These are phyloP conservation scores for Fusarium sp. DNA, from an alignment of 2,329 filamentous ascomycete genomes.

Conservation along the genomic window DNA sequence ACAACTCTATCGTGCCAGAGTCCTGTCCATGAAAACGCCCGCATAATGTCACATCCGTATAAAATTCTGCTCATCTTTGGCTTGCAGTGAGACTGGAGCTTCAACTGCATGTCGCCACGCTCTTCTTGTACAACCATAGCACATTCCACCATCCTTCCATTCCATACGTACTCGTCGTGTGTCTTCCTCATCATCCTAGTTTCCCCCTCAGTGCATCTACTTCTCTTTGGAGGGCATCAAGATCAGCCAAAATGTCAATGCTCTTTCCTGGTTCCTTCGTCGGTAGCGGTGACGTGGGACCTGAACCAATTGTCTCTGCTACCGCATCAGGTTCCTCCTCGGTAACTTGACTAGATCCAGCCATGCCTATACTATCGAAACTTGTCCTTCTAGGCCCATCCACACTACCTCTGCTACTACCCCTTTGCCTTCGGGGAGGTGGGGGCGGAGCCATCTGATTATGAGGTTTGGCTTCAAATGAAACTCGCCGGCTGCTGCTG, in stretches of 20 bases:
- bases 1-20: conserved; percentile 40
- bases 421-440: conserved; percentile 64
- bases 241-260: conserved; percentile 76
- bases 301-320: conserved; percentile 19
- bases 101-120: conserved; percentile 18
- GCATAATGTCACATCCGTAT: conserved; percentile 28
- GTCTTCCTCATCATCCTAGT: conserved; percentile 40
- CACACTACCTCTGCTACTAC: conserved; percentile 60
- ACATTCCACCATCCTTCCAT: conserved; percentile 9
- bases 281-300: conserved; percentile 34
- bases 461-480: conserved; percentile 48
- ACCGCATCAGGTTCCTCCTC: conserved; percentile 30
- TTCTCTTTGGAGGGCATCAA: conserved; percentile 78
- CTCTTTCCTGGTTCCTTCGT: conserved; percentile 51
- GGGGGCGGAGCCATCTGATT: conserved; percentile 55
- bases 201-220: conserved; percentile 72
- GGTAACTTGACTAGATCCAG: conserved; percentile 30
- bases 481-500: conserved; percentile 48
- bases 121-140: conserved; percentile 27
- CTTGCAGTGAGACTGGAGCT: conserved; percentile 13
- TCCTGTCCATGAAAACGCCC: conserved; percentile 38
- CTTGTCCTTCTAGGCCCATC: conserved; percentile 55
- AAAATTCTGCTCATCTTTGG: conserved; percentile 21
- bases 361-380: conserved; percentile 47
- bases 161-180: not conserved